phyloP scores from a whole-genome alignment of 2,329 filamentous ascomycete genomes.

The Hypoxylon sp. region DNA sequence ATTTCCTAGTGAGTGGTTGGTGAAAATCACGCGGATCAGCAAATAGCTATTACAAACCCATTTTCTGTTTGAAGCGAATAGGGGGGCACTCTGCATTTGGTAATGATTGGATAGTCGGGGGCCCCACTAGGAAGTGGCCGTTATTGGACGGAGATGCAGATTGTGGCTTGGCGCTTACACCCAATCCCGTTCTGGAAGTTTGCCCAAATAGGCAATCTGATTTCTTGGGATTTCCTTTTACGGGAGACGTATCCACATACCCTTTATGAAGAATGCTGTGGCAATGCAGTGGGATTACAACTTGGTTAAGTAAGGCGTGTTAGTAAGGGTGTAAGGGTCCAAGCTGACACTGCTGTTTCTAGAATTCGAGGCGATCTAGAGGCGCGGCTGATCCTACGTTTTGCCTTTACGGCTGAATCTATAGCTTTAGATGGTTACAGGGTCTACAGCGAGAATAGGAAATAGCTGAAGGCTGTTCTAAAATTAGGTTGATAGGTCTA shows the following conservation, averaged over 20 bases:
- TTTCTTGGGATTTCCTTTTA: constrained; percentile 14
- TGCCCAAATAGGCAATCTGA: constrained; percentile 14
- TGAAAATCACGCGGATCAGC: constrained; percentile 4
- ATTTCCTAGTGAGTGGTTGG: constrained; percentile 3
- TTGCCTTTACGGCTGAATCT: constrained; percentile 17
- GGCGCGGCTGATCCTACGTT: constrained; percentile 19
- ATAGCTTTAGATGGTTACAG: constrained; percentile 5
- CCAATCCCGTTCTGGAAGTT: constrained; percentile 16
- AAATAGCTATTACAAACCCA: neutral
- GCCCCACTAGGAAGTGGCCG: constrained; percentile 10
- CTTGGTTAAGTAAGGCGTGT: constrained; percentile 1
- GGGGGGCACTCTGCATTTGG: constrained; percentile 4
- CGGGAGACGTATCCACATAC: constrained; percentile 5
- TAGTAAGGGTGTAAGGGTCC: constrained; percentile 1
- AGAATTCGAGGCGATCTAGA: constrained; percentile 18
- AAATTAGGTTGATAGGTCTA: constrained; percentile 14
- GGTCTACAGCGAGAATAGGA: constrained; percentile 17
- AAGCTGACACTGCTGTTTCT: constrained; percentile 23
- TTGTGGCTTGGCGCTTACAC: constrained; percentile 15
- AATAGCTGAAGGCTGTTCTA: constrained; percentile 9
- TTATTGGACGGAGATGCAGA: neutral
- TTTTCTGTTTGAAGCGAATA: constrained; percentile 6
- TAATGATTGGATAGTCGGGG: constrained; percentile 4
- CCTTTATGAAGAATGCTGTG: constrained; percentile 1
- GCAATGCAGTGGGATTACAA: neutral